phyloP scores from a whole-genome alignment of 352 stramenopile species.

The Phytophthora hibernalis region DNA sequence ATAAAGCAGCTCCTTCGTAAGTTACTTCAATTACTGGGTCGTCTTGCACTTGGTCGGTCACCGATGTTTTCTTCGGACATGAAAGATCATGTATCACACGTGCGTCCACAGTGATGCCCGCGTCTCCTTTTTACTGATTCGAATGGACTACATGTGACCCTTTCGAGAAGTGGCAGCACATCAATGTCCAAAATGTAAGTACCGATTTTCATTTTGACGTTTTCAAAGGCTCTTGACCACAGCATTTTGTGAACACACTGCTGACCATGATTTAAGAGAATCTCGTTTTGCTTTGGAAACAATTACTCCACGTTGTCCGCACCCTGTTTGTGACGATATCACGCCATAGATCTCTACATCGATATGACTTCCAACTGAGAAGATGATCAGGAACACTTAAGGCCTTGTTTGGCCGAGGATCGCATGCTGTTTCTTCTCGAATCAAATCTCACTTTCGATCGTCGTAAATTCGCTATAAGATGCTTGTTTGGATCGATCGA shows the following conservation, averaged over 20 bases:
- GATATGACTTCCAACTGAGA: not conserved
- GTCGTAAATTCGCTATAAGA: slow-evolving; percentile 21
- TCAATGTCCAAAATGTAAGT: no score
- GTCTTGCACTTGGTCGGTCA: no score
- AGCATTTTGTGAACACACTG: slow-evolving; percentile 1
- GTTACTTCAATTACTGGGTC: no score
- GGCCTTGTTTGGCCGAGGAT: slow-evolving; percentile 16
- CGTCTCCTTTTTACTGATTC: no score
- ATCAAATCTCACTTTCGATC: slow-evolving; percentile 21
- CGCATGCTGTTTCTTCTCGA: slow-evolving; percentile 10
- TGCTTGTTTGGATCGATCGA: slow-evolving; percentile 10
- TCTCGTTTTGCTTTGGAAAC: not conserved
- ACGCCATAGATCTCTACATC: not conserved
- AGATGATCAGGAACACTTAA: slow-evolving; percentile 11
- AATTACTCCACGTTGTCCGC: not conserved
- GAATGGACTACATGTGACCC: no score
- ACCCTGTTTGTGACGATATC: slow-evolving; percentile 1
- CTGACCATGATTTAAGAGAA: slow-evolving; percentile 7
- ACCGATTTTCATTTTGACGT: no score
- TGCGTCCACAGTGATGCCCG: no score
- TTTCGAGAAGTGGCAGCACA: no score
- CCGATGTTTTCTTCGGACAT: no score
- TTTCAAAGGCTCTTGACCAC: slow-evolving; percentile 19
- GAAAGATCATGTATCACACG: no score
- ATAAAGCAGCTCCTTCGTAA: no score